Percentiles rank a stretch among this genome's conserved stretches.
phyloP scores from a whole-genome alignment of 257 asterid genomes.

The Handroanthus guayacan region DNA sequence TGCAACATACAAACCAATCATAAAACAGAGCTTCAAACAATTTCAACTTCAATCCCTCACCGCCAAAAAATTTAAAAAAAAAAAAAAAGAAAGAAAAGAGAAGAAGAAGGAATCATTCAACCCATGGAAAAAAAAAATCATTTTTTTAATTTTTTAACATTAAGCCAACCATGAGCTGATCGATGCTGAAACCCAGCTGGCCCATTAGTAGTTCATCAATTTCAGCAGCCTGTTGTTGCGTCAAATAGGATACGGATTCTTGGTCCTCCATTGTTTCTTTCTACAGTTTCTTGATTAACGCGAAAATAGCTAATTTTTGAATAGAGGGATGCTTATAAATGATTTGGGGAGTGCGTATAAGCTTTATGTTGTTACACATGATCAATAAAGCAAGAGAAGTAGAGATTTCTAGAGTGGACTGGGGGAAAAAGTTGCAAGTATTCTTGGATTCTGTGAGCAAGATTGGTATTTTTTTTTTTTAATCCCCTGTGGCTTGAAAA shows the following conservation, averaged over 20 bases:
- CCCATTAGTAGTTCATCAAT: conserved; percentile 33
- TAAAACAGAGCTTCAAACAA: background rate
- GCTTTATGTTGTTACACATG: no score
- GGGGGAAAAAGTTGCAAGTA: no score
- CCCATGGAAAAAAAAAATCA: background rate
- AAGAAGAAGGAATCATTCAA: background rate
- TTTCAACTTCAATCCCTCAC: conserved; percentile 10
- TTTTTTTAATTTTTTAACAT: background rate
- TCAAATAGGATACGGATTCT: conserved; percentile 30
- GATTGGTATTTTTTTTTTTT: no score
- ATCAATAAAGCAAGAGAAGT: no score
- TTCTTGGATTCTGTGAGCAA: no score
- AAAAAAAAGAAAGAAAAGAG: background rate
- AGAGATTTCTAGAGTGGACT: no score
- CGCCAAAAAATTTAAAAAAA: no score
- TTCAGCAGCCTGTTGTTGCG: conserved; percentile 40
- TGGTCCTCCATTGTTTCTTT: conserved; percentile 23
- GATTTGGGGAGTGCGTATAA: background rate
- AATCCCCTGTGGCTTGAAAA: no score
- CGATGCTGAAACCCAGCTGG: conserved; percentile 32
- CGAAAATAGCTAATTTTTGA: conserved; percentile 1
- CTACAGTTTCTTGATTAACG: conserved; percentile 17
- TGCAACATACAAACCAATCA: conserved; percentile 32
- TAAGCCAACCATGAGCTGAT: conserved; percentile 42
- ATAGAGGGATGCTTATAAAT: background rate